Base-by-base conservation (phyloP, 805 yeast genomes). In the Ogataea dorogensis region DNA sequence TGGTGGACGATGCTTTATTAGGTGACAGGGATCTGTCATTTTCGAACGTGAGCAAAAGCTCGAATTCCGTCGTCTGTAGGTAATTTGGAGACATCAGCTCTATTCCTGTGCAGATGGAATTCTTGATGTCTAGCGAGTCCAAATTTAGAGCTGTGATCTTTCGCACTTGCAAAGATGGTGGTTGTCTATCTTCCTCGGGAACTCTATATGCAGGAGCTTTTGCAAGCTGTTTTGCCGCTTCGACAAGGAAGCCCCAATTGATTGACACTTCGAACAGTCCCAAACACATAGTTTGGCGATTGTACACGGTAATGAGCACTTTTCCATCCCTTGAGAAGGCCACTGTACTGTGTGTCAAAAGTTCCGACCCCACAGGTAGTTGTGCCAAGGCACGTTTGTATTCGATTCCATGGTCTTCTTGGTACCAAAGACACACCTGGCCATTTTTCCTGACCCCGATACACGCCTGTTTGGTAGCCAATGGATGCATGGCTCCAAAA, bases 401-500 rank as follows among this genome's bases (percentile, higher is more conserved):
- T 40, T 79, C 85, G 14, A 77, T 68, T 30, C 75, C 72, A 47
- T 73, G 79, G 42, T 73, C 79, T 13, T 79, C 77, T 53, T 81
- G 91, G 51, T 73, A 81, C 65, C 79, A 78, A 18, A 81, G 56
- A 16, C 70, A 63, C 25, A 80, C 58, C 37, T 68, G 65, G 1
- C 93, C 95, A 46, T 77, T 75, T 37, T 71, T 67, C 28, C 91
- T 67, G 24, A 85, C 63, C 1, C 77, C 78, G 16, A 85, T 59
- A 49, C 87, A 77, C 2, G 89, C 93, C 40, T 82, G 82, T 45
- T 81, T 81, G 3, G 81, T 68, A 11, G 71, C 57, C 16, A 77
- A 60, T 3, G 95, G 93, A 57, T 85, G 93, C 47, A 76, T 62
- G 1, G 79, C 72, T 5, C 86, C 85, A 37, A 65, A 63, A 0